Percentiles rank a stretch among this genome's conserved stretches.
phyloP scores from a whole-genome alignment of 805 yeast species.

The Candida bentonensis region DNA sequence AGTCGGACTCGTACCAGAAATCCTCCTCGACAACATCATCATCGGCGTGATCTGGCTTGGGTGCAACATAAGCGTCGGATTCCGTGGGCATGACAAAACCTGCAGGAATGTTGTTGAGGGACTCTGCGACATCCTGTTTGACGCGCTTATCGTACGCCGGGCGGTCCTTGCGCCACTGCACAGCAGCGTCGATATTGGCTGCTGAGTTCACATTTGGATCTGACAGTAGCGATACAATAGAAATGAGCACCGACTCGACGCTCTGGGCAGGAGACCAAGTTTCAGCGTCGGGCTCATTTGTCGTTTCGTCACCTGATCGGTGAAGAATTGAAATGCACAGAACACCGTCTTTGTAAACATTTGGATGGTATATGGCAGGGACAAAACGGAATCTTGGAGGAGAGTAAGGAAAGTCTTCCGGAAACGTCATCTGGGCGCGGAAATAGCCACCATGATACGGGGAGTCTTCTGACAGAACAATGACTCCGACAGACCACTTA shows the following conservation, averaged over 20 bases:
- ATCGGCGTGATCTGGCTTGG: slow-evolving; percentile 20
- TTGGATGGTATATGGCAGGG: slow-evolving; percentile 90
- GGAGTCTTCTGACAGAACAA: slow-evolving; percentile 81
- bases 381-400: slow-evolving; percentile 91
- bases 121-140: slow-evolving; percentile 51
- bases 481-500: slow-evolving; percentile 75
- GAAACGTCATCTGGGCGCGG: slow-evolving; percentile 87
- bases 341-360: slow-evolving; percentile 86
- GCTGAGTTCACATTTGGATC: slow-evolving; percentile 92
- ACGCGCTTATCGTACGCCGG: slow-evolving; percentile 66
- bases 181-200: slow-evolving; percentile 93
- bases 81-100: slow-evolving; percentile 75
- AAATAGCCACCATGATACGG: slow-evolving; percentile 90
- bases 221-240: slow-evolving; percentile 79
- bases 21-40: slow-evolving; percentile 61
- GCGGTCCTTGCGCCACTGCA: slow-evolving; percentile 71
- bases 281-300: slow-evolving; percentile 86
- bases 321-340: slow-evolving; percentile 88
- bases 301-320: slow-evolving; percentile 77
- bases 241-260: slow-evolving; percentile 78
- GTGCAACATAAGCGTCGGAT: slow-evolving; percentile 33
- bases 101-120: slow-evolving; percentile 73
- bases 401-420: slow-evolving; percentile 75
- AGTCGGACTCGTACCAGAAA: slow-evolving; percentile 71
- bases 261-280: slow-evolving; percentile 72